Base-by-base conservation (phyloP, 176 grass and related monocot genomes). In the Aegilops tauschii region DNA sequence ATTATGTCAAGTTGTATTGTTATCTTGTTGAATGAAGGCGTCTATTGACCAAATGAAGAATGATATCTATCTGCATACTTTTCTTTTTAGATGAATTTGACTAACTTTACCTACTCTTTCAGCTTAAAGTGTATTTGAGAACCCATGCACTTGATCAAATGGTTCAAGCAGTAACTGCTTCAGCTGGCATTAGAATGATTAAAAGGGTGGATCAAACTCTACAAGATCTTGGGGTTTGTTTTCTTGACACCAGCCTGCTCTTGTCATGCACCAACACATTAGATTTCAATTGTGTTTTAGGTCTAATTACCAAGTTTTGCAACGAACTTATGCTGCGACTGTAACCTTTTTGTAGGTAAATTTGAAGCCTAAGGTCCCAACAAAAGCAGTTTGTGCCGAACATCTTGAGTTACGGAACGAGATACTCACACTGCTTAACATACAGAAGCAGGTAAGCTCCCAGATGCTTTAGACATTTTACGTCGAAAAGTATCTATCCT, bases 341-440 rank as follows among this genome's bases (percentile, higher is more conserved):
- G 8, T 82, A 77, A 76, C 18, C 35, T 73, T 61, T 92, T 73
- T 87, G 66, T 73, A 98, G 96, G 93, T 98, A 80, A 88, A 98
- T 88, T 87, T 96, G 86, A 98, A 98, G 88, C 96, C 96, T 35
- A 98, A 96, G 71, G 96, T 98, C 45, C 96, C 96, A 73, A 98
- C 96, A 18, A 98, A 98, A 93, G 87, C 96, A 73, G 97, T 98
- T 86, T 98, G 97, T 70, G 30, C 83, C 17, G 97, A 98, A 88
- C 97, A 98, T 94, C 94, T 98, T 80, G 97, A 98, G 84, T 89
- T 98, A 49, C 83, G 97, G 69, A 98, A 94, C 37, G 97, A 98
- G 78, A 96, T 98, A 91, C 97, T 98, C 71, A 98, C 97, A 36
- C 78, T 98, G 68, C 94, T 98, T 79, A 98, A 98, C 87, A 86